A percentile compares a stretch with the other conserved stretches of the same genome.
phyloP scores from a whole-genome alignment of 768 basidiomycete species.

The Tricholomella constricta region DNA sequence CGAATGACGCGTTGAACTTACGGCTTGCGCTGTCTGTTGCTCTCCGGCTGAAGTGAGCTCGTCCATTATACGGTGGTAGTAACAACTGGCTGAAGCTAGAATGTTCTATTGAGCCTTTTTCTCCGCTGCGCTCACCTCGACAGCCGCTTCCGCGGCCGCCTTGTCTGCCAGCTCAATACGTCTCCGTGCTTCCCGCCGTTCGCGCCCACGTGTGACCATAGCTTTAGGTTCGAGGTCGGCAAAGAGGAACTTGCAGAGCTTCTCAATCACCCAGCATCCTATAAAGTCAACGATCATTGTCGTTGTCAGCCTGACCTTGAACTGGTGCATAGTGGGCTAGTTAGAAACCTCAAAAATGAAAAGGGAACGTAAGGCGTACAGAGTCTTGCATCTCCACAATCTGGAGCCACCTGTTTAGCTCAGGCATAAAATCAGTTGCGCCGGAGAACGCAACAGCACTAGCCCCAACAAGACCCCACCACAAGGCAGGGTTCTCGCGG shows the following conservation, averaged over 20 bases:
- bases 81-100: neutral
- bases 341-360: neutral
- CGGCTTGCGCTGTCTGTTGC: too few relatives aligned
- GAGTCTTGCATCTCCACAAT: slow-evolving; percentile 84
- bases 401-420: slow-evolving; percentile 95
- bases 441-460: slow-evolving; percentile 91
- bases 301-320: slow-evolving; percentile 75
- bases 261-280: slow-evolving; percentile 86
- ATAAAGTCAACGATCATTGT: slow-evolving; percentile 88
- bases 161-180: slow-evolving; percentile 35
- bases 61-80: slow-evolving; percentile 3
- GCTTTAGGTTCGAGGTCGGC: slow-evolving; percentile 84
- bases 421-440: slow-evolving; percentile 92
- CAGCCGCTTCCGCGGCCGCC: slow-evolving; percentile 4
- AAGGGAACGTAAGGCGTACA: slow-evolving; percentile 48
- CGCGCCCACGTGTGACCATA: slow-evolving; percentile 83
- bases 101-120: slow-evolving; percentile 24
- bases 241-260: slow-evolving; percentile 80
- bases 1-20: too few relatives aligned
- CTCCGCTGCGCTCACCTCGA: slow-evolving; percentile 12
- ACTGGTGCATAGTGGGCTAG: slow-evolving; percentile 45
- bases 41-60: too few relatives aligned
- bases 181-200: slow-evolving; percentile 69
- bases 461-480: slow-evolving; percentile 89
- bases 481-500: slow-evolving; percentile 91